phyloP scores from a whole-genome alignment of 495 filamentous ascomycete genomes.

The Aspergillus steynii region DNA sequence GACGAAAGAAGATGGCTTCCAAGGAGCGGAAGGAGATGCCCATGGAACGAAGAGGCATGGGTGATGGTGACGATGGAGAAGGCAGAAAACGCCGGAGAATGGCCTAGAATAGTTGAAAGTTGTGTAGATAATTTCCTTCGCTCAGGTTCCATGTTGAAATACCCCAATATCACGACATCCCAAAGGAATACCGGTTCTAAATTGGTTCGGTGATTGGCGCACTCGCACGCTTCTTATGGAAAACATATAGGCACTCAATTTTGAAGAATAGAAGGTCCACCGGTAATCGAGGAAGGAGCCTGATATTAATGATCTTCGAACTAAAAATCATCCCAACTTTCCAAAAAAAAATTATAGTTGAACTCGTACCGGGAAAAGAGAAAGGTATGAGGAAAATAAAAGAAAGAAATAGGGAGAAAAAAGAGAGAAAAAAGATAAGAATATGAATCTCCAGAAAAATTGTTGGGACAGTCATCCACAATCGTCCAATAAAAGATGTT shows the following conservation, averaged over 20 bases:
- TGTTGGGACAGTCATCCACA: background rate
- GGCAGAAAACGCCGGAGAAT: constrained; percentile 35
- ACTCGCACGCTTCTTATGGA: background rate
- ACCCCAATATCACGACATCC: background rate
- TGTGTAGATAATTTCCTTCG: constrained; percentile 4
- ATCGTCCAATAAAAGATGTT: background rate
- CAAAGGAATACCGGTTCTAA: background rate
- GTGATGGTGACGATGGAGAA: constrained; percentile 24
- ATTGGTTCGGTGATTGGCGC: background rate
- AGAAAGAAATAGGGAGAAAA: background rate
- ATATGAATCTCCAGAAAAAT: background rate
- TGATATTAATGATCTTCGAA: background rate
- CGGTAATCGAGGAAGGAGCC: background rate
- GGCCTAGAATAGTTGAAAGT: constrained; percentile 19
- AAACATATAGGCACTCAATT: background rate
- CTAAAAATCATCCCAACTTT: background rate
- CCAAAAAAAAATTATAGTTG: background rate
- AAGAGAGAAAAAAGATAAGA: background rate
- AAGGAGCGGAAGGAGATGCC: constrained; percentile 85
- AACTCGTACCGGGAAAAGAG: background rate
- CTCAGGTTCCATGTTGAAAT: background rate
- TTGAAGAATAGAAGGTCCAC: background rate
- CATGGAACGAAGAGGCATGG: constrained; percentile 54
- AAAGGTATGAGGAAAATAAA: background rate
- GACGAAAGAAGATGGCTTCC: constrained; percentile 77